A percentile compares a stretch with the other conserved stretches of the same genome.
Evolutionary conservation across 2,329 filamentous ascomycete genomes (phyloP).

Genomic region (Gremmenia infestans): DNA sequence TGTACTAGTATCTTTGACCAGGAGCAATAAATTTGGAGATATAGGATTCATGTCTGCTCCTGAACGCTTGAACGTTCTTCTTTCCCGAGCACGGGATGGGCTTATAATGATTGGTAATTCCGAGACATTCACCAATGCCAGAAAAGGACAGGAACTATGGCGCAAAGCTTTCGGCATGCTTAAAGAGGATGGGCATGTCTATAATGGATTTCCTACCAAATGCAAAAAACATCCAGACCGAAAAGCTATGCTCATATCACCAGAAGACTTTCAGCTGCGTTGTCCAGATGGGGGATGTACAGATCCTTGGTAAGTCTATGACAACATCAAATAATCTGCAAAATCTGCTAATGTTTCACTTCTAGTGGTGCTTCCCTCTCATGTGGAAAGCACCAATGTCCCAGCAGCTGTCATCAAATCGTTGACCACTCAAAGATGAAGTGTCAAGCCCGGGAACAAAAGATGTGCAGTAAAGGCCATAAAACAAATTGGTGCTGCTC

Average conservation of each 20-base stretch:
- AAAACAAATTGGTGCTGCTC: slow-evolving; percentile 43
- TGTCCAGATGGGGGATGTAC: slow-evolving; percentile 68
- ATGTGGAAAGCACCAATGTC: slow-evolving; percentile 57
- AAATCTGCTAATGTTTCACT: slow-evolving; percentile 8
- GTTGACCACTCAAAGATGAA: slow-evolving; percentile 48
- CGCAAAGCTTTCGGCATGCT: slow-evolving; percentile 50
- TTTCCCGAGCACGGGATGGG: slow-evolving; percentile 60
- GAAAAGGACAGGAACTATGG: slow-evolving; percentile 56
- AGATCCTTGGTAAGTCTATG: slow-evolving; percentile 50
- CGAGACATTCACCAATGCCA: slow-evolving; percentile 57
- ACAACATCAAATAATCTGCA: not conserved
- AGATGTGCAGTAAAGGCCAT: slow-evolving; percentile 48
- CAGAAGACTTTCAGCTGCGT: slow-evolving; percentile 53
- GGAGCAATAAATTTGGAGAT: slow-evolving; percentile 58
- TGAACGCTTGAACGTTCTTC: slow-evolving; percentile 64
- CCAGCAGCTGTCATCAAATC: slow-evolving; percentile 56
- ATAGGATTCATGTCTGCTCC: slow-evolving; percentile 67
- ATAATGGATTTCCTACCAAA: slow-evolving; percentile 54
- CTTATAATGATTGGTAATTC: slow-evolving; percentile 68
- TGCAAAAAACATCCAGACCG: slow-evolving; percentile 56
- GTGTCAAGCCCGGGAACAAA: slow-evolving; percentile 40
- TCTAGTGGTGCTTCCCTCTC: slow-evolving; percentile 43
- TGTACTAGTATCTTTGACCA: slow-evolving; percentile 61
- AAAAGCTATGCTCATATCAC: slow-evolving; percentile 40
- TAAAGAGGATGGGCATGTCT: slow-evolving; percentile 45